These are phyloP conservation scores for Gypsophila paniculata DNA, from an alignment of 179 eudicot species.

Conservation along the genomic window DNA sequence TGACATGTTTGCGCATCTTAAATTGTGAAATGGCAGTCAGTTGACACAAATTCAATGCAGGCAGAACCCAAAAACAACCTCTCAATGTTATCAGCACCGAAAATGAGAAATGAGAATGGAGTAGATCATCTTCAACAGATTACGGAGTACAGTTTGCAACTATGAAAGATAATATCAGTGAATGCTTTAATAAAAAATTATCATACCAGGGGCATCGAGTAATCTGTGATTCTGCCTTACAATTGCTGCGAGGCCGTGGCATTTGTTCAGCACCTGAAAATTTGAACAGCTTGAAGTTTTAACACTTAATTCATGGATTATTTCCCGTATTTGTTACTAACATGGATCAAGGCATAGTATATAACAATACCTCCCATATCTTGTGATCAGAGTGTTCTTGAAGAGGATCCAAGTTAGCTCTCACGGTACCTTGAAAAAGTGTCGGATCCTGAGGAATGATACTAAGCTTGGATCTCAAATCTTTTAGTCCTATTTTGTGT, in stretches of 20 bases:
- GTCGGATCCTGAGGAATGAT: conserved; percentile 94
- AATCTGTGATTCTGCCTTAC: conserved; percentile 59
- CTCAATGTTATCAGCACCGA: not conserved
- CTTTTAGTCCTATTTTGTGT: conserved; percentile 56
- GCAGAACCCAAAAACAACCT: too few relatives aligned
- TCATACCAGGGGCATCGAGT: conserved; percentile 79
- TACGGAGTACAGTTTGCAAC: too few relatives aligned
- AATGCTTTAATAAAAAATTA: not conserved
- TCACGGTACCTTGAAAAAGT: conserved; percentile 74
- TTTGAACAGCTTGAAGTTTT: not conserved
- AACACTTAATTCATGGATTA: not conserved
- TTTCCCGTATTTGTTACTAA: not conserved
- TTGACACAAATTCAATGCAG: too few relatives aligned
- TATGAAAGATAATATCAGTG: not conserved
- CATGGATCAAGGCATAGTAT: not conserved
- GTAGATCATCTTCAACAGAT: not conserved
- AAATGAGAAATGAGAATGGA: not conserved
- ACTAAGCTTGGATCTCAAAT: conserved; percentile 70
- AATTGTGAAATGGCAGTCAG: too few relatives aligned
- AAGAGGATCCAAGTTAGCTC: conserved; percentile 75
- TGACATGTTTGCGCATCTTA: not conserved
- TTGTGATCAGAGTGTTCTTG: conserved; percentile 58
- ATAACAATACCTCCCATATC: conserved; percentile 63
- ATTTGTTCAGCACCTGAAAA: conserved; percentile 61
- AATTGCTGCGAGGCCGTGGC: conserved; percentile 55